phyloP scores from a whole-genome alignment of 2,329 filamentous ascomycete species.

The Sporothrix pseudoabietina region DNA sequence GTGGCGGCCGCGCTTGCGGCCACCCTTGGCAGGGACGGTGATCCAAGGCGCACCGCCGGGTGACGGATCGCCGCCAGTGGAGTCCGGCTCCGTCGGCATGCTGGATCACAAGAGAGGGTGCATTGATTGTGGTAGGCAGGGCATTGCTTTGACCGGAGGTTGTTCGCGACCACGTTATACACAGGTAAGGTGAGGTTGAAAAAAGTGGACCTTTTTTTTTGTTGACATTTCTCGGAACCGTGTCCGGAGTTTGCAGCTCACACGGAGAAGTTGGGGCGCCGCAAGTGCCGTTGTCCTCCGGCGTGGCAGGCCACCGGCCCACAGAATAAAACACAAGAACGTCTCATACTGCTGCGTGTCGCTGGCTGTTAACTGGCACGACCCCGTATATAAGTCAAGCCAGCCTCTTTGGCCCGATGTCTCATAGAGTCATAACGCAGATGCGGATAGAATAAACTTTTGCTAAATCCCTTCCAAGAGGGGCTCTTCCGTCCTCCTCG shows the following conservation, averaged over 20 bases:
- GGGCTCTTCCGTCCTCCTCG: not conserved
- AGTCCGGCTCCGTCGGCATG: not conserved
- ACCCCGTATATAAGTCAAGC: too few species aligned
- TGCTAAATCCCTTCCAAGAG: too few species aligned
- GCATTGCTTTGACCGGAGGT: not conserved
- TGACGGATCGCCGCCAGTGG: not conserved
- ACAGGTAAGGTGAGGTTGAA: not conserved
- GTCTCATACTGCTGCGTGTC: too few species aligned
- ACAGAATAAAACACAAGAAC: too few species aligned
- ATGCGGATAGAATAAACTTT: too few species aligned
- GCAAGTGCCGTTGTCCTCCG: not conserved
- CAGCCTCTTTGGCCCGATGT: too few species aligned
- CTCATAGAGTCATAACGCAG: too few species aligned
- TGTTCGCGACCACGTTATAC: not conserved
- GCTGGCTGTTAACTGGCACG: too few species aligned
- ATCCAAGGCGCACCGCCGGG: conserved; percentile 22
- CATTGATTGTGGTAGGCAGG: not conserved
- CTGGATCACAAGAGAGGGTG: not conserved
- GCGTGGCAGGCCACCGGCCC: too few species aligned
- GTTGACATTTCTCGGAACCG: not conserved
- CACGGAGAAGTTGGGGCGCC: not conserved
- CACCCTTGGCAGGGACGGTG: conserved; percentile 12
- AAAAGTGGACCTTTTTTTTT: not conserved
- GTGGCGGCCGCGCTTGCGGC: not conserved
- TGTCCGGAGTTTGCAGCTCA: not conserved